Percentiles rank a stretch among this genome's conserved stretches.
Conservation (phyloP, 495 filamentous ascomycete genomes). For the Friedmanniomyces simplex region DNA sequence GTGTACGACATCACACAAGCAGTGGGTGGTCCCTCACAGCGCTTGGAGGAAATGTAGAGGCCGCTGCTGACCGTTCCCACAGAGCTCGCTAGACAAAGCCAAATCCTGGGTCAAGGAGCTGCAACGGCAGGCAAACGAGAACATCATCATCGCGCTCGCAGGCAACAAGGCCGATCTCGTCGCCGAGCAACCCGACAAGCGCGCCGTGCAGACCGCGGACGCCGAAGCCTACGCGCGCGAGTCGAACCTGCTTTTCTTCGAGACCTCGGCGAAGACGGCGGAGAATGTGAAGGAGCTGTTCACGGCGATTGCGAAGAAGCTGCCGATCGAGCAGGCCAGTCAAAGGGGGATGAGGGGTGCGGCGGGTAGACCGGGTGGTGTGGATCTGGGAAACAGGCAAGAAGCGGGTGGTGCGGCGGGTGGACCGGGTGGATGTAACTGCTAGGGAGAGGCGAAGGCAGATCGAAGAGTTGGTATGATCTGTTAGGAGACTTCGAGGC, state of each 20-base stretch:
- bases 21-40: slow-evolving; percentile 43
- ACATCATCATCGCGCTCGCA: slow-evolving; percentile 95
- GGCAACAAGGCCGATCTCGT: slow-evolving; percentile 97
- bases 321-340: slow-evolving; percentile 88
- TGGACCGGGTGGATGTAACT: slow-evolving; percentile 20
- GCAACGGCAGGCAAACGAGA: slow-evolving; percentile 96
- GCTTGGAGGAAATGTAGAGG: background rate
- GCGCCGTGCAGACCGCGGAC: slow-evolving; percentile 76
- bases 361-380: slow-evolving; percentile 18
- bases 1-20: slow-evolving; percentile 99
- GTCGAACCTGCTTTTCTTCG: slow-evolving; percentile 89
- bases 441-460: background rate
- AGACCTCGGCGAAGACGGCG: slow-evolving; percentile 92
- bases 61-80: slow-evolving; percentile 7
- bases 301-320: slow-evolving; percentile 94
- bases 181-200: slow-evolving; percentile 79
- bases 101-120: slow-evolving; percentile 99
- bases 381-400: slow-evolving; percentile 17
- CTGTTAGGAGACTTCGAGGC: too few species aligned
- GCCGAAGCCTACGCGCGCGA: slow-evolving; percentile 92
- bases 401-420: slow-evolving; percentile 11
- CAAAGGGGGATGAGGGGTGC: slow-evolving; percentile 66
- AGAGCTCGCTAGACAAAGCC: slow-evolving; percentile 96
- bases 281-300: slow-evolving; percentile 94
- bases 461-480: background rate